Evolutionary conservation across 2,329 filamentous ascomycete genomes (phyloP).

Genomic region (Metarhizium anisopliae): DNA sequence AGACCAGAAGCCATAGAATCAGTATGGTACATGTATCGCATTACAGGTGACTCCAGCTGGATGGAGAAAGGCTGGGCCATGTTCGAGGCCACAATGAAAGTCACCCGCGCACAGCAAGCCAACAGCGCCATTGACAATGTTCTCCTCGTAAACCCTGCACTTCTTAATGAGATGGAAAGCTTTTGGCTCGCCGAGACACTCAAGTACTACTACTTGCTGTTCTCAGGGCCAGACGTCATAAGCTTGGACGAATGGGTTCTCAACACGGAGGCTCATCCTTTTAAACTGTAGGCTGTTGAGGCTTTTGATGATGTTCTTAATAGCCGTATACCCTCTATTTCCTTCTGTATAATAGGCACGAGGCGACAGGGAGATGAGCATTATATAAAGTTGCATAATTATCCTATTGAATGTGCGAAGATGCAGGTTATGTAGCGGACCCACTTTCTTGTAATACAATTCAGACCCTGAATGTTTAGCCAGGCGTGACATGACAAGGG

Average conservation of each 20-base stretch:
- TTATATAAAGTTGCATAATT: background rate
- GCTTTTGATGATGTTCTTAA: background rate
- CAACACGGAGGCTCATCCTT: conserved; percentile 55
- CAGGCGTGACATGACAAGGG: too few relatives aligned
- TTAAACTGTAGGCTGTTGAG: conserved; percentile 21
- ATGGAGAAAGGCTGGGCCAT: conserved; percentile 81
- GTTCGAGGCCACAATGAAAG: conserved; percentile 62
- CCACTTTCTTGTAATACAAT: too few relatives aligned
- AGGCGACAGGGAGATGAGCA: background rate
- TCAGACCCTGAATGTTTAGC: too few relatives aligned
- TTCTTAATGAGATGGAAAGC: conserved; percentile 66
- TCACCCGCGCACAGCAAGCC: conserved; percentile 57
- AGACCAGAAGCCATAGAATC: conserved; percentile 83
- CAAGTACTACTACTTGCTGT: conserved; percentile 70
- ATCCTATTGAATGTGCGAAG: too few relatives aligned
- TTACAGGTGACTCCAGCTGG: conserved; percentile 68
- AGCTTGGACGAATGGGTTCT: conserved; percentile 58
- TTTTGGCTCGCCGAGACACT: conserved; percentile 70
- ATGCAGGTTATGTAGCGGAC: too few relatives aligned
- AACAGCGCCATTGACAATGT: conserved; percentile 66
- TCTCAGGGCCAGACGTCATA: conserved; percentile 46
- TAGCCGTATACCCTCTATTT: background rate
- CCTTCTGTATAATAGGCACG: background rate
- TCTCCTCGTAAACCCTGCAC: conserved; percentile 28
- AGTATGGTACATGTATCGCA: conserved; percentile 83